Conservation (phyloP, 2,329 filamentous ascomycete species). For the Venturia oleaginea region DNA sequence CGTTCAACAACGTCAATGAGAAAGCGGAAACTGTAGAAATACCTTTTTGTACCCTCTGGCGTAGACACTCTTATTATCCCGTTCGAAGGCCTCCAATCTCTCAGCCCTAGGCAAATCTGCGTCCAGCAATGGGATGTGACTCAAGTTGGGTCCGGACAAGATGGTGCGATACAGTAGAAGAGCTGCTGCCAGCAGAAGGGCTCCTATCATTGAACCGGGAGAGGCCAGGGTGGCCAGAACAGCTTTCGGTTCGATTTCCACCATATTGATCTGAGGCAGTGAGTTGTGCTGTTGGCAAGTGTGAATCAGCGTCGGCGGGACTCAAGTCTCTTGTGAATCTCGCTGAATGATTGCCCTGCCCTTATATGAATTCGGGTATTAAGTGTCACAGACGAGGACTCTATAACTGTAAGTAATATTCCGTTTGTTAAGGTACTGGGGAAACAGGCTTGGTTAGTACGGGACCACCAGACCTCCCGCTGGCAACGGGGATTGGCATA, state of each 20-base stretch:
- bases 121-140: neutral
- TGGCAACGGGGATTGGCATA: too few relatives aligned
- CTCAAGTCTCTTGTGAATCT: too few relatives aligned
- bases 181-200: neutral
- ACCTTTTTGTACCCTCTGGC: neutral
- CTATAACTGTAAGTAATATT: too few relatives aligned
- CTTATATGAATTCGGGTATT: too few relatives aligned
- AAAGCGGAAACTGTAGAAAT: neutral
- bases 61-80: neutral
- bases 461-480: too few relatives aligned
- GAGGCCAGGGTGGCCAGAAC: neutral
- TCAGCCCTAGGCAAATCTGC: neutral
- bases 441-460: too few relatives aligned
- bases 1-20: neutral
- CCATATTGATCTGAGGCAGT: too few relatives aligned
- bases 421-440: too few relatives aligned
- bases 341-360: too few relatives aligned
- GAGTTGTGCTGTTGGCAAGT: too few relatives aligned
- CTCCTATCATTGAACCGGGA: neutral
- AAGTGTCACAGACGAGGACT: too few relatives aligned
- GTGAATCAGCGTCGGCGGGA: too few relatives aligned
- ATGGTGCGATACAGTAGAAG: neutral
- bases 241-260: conserved; percentile 2
- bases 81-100: neutral
- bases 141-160: neutral